Base-by-base conservation (phyloP, 2,329 filamentous ascomycete species). In the Ilyonectria robusta region DNA sequence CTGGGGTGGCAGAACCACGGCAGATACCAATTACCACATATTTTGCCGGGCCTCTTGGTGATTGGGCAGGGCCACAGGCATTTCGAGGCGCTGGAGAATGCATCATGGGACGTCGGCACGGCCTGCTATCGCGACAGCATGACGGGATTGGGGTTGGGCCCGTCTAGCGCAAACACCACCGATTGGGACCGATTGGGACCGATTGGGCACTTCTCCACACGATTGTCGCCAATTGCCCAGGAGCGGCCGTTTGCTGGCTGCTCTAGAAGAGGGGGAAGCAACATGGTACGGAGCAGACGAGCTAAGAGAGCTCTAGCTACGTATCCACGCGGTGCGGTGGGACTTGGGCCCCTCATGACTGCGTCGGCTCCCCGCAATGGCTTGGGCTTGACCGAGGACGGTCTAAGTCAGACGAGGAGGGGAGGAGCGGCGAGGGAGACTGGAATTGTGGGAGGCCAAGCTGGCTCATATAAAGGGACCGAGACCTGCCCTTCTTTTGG, bases 401-500 rank as follows among this genome's bases (percentile, higher is more conserved):
- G 44, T 37, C 56, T 48, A 47, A 59, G 40, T 48, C 56, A 60
- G 33, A 48, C 60, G 26, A 62, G 56, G 46, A 51, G 19, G 31
- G 33, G 53, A 51, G n/a, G 19, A 51, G 8, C 23, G 37, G 23
- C 21, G 29, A 23, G 44, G n/a, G 53, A 33, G 19, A 33, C 31
- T 33, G 17, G 46, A 63, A 50, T 33, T n/a, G 21, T 21, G 23
- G 15, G 13, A n/a, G 17, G 26, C 21, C 13, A 51, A 8, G 8
- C 9, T 19, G 26, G 21, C 35, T 44, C 21, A 31, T 64, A 59
- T 64, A 64, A 59, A 59, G 37, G 19, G 35, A 26, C 53, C 21
- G 71, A 70, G 70, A 70, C 66, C 62, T 59, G 29, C 67, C 63
- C 26, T 26, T 51, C 54, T 44, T 35, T 35, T 51, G 13, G 48